Percentiles rank a stretch among this genome's conserved stretches.
phyloP scores from a whole-genome alignment of 192 early-diverging fungal species.

The Entomortierella lignicola region DNA sequence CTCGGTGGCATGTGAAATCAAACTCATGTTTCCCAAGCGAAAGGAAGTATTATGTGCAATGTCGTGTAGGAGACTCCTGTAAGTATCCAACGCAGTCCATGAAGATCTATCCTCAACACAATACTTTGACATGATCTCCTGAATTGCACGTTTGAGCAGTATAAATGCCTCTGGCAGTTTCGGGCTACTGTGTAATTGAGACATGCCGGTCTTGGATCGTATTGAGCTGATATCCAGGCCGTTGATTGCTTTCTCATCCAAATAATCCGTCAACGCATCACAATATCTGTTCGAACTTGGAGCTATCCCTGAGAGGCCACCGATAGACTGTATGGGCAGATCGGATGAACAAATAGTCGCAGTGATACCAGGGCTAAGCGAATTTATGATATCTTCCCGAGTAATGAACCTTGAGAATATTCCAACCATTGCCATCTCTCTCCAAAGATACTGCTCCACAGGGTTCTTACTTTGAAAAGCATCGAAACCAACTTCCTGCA shows the following conservation, averaged over 20 bases:
- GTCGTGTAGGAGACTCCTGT: constrained; percentile 20
- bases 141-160: constrained; percentile 13
- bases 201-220: not conserved
- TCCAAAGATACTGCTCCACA: constrained; percentile 22
- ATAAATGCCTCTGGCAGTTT: not conserved
- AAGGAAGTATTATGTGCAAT: constrained; percentile 11
- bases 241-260: constrained; percentile 2
- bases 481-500: not conserved
- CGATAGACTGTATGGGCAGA: not conserved
- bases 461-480: not conserved
- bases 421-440: constrained; percentile 40
- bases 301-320: not conserved
- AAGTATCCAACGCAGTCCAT: not conserved
- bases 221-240: not conserved
- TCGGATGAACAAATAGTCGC: not conserved
- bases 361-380: constrained; percentile 3
- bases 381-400: constrained; percentile 19
- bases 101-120: not conserved
- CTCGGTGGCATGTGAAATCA: constrained; percentile 28
- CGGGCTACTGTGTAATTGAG: not conserved
- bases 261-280: constrained; percentile 21
- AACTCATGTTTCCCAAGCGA: constrained; percentile 17
- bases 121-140: constrained; percentile 18
- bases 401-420: constrained; percentile 9
- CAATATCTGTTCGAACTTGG: not conserved